phyloP scores from a whole-genome alignment of 2,329 filamentous ascomycete genomes.

The Cytospora leucostoma region DNA sequence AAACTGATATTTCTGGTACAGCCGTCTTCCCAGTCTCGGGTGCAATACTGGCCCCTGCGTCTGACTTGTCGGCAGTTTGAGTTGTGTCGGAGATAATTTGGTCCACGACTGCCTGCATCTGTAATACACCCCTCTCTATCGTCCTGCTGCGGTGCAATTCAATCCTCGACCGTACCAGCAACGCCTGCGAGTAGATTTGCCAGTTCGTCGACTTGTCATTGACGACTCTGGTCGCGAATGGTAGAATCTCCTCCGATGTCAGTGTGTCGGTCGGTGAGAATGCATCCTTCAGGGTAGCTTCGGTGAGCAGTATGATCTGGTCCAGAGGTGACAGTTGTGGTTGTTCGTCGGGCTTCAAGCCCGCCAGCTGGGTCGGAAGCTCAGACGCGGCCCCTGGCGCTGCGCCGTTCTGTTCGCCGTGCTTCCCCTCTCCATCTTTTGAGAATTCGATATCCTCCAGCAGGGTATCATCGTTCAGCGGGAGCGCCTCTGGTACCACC shows the following conservation, averaged over 20 bases:
- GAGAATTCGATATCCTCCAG: slow-evolving; percentile 84
- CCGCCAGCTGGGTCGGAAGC: slow-evolving; percentile 63
- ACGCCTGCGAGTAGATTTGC: slow-evolving; percentile 94
- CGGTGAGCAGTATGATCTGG: slow-evolving; percentile 86
- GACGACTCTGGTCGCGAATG: slow-evolving; percentile 86
- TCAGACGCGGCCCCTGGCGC: slow-evolving; percentile 33
- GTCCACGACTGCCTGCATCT: slow-evolving; percentile 93
- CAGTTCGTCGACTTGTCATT: slow-evolving; percentile 91
- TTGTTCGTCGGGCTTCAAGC: slow-evolving; percentile 75
- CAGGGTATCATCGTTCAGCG: slow-evolving; percentile 89
- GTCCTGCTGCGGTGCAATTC: slow-evolving; percentile 87
- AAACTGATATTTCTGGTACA: slow-evolving; percentile 20
- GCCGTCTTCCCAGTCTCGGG: slow-evolving; percentile 31
- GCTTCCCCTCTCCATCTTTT: slow-evolving; percentile 48
- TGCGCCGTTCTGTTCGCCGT: slow-evolving; percentile 38
- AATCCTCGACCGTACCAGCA: slow-evolving; percentile 86
- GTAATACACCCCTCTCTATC: slow-evolving; percentile 83
- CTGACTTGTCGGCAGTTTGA: slow-evolving; percentile 16
- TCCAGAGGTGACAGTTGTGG: slow-evolving; percentile 81
- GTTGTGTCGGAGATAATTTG: slow-evolving; percentile 88
- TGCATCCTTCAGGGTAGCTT: slow-evolving; percentile 85
- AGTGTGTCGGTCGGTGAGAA: slow-evolving; percentile 80
- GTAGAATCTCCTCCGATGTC: slow-evolving; percentile 89
- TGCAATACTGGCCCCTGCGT: neutral
- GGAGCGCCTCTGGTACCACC: slow-evolving; percentile 65